Conservation (phyloP, 106 monocot species). For the Phalaenopsis aphrodite region DNA sequence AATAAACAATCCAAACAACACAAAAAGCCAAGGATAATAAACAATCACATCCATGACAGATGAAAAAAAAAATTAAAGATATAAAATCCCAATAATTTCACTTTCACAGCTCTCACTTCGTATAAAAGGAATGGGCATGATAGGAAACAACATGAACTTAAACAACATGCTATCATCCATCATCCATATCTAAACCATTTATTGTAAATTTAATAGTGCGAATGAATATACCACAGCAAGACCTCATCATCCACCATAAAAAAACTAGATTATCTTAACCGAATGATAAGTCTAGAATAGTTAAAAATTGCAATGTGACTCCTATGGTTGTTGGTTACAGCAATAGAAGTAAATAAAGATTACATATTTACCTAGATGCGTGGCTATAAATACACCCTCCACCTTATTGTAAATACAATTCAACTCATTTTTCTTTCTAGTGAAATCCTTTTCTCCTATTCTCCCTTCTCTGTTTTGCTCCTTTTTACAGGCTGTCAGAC, state of each 20-base stretch:
- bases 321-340: no score
- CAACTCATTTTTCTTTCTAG: no score
- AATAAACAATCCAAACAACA: constrained; percentile 10
- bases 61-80: background rate
- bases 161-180: background rate
- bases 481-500: no score
- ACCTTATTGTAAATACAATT: no score
- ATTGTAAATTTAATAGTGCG: background rate
- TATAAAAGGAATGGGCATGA: background rate
- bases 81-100: background rate
- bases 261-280: background rate
- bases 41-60: background rate
- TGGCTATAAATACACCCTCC: no score
- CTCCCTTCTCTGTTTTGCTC: no score
- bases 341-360: no score
- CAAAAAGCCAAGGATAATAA: background rate
- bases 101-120: background rate
- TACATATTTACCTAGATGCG: no score
- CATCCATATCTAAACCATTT: background rate
- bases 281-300: background rate
- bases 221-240: background rate
- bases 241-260: background rate
- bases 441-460: no score
- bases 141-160: background rate
- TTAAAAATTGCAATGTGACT: background rate